A percentile compares a stretch with the other conserved stretches of the same genome.
These are phyloP conservation scores for Alectoria sarmentosa DNA, from an alignment of 495 filamentous ascomycete species.

Conservation along the genomic window DNA sequence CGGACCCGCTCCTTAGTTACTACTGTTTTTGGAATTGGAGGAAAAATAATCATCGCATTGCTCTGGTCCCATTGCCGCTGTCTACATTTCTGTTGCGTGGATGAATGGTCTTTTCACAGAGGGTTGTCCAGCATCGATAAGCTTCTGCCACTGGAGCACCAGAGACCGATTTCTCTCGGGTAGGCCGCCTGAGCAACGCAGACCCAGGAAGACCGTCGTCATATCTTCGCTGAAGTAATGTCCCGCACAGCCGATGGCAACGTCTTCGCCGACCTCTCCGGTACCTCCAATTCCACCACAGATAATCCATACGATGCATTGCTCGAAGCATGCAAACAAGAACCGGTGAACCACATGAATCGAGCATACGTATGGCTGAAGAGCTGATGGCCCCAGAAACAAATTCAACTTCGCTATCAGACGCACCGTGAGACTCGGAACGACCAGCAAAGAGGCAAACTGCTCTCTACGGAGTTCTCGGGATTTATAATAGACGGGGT, in stretches of 20 bases:
- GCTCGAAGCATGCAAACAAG: conserved; percentile 52
- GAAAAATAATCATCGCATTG: too few relatives aligned
- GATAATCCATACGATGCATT: conserved; percentile 71
- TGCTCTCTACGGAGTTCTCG: conserved; percentile 59
- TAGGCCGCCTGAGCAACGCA: neutral
- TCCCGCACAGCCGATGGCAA: conserved; percentile 1
- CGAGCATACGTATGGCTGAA: neutral
- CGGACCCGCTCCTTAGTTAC: too few relatives aligned
- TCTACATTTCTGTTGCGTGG: neutral
- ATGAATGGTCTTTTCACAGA: neutral
- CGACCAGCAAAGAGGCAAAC: conserved; percentile 56
- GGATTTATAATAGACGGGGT: conserved; percentile 71
- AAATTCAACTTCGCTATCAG: conserved; percentile 67
- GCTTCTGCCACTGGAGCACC: neutral
- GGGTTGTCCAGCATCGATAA: neutral
- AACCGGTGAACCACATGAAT: conserved; percentile 45
- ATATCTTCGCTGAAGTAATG: neutral
- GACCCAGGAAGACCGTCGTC: neutral
- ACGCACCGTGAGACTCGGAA: conserved; percentile 68
- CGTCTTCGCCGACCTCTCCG: neutral
- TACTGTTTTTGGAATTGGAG: too few relatives aligned
- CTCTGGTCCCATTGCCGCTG: neutral
- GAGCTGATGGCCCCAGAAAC: conserved; percentile 38
- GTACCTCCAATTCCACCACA: neutral
- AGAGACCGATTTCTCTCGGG: neutral